These are phyloP conservation scores for Elaeis oleifera DNA, from an alignment of 202 grass and related monocot genomes.

Conservation along the genomic window DNA sequence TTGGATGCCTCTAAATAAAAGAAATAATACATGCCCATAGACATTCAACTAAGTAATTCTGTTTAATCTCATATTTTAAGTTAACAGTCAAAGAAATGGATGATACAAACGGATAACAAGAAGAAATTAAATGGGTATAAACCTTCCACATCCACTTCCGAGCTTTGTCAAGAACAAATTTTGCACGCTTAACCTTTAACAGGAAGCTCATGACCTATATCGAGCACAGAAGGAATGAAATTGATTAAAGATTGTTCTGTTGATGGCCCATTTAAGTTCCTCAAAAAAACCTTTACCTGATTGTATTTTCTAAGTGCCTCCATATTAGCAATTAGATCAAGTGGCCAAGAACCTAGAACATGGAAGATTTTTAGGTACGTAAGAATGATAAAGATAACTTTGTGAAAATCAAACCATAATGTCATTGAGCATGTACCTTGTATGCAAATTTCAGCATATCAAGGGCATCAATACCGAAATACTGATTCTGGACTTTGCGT, in stretches of 20 bases:
- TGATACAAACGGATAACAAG: not conserved
- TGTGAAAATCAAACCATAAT: constrained; percentile 8
- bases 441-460: constrained; percentile 82
- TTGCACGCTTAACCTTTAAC: constrained; percentile 88
- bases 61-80: too few species aligned
- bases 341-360: constrained; percentile 85
- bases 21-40: too few species aligned
- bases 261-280: not conserved
- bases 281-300: constrained; percentile 37
- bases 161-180: constrained; percentile 83
- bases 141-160: constrained; percentile 99
- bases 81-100: not conserved
- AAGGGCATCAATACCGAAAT: constrained; percentile 74
- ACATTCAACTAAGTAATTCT: too few species aligned
- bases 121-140: constrained; percentile 14
- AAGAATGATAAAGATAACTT: not conserved
- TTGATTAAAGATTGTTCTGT: not conserved
- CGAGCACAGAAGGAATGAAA: constrained; percentile 11
- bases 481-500: constrained; percentile 42
- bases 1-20: too few species aligned
- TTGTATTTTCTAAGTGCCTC: constrained; percentile 93
- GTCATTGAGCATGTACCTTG: constrained; percentile 48
- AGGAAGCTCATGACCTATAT: constrained; percentile 94
- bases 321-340: constrained; percentile 75
- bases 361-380: constrained; percentile 22